Evolutionary conservation across 208 protist genomes (phyloP), one percentile per base, ranked within the genome.

Genomic region (Leishmania guyanensis): DNA sequence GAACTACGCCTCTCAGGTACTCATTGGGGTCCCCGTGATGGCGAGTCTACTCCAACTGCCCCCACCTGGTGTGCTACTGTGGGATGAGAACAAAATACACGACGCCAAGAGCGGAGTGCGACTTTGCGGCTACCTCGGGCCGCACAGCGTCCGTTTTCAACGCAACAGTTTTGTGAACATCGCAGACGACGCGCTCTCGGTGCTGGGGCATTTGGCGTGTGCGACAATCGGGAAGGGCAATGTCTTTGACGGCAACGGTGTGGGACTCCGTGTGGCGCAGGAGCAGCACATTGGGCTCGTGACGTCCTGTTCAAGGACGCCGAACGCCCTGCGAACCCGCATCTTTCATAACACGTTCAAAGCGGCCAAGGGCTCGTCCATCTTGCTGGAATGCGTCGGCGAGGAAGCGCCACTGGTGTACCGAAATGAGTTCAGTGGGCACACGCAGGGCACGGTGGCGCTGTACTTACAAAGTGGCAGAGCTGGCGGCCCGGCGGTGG

Each of bases 321-420:
- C 16, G 53, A 39, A 16, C 78, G 3, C 16, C 20, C 60, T 58
- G 29, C 84, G 82, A 20, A 95, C 91, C 26, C 84, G 89, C 29
- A 85, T 97, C 43, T 95, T 90, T 78, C 71, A 85, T 14, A 97
- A 97, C 81, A 85, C 71, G 16, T 97, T 97, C 75, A 85, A 72
- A 29, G 50, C 43, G 22, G 71, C 85, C 2, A 91, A 79, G 43
- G 77, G 87, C 22, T 53, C 80, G 53, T 89, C 90, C 0, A 68
- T 96, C 1, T 60, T 91, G 64, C 58, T 95, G 26, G 80, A 89
- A 14, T 79, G 84, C 56, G 66, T 58, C 29, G 90, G 85, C 12
- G 76, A 56, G 33, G 54, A 62, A 5, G 51, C 77, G 36, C 85
- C 88, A 39, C 79, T 94, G 43, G 29, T 95, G 29, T 89, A 83